phyloP scores from a whole-genome alignment of 23 red algal genomes.

The Pyropia haitanensis region DNA sequence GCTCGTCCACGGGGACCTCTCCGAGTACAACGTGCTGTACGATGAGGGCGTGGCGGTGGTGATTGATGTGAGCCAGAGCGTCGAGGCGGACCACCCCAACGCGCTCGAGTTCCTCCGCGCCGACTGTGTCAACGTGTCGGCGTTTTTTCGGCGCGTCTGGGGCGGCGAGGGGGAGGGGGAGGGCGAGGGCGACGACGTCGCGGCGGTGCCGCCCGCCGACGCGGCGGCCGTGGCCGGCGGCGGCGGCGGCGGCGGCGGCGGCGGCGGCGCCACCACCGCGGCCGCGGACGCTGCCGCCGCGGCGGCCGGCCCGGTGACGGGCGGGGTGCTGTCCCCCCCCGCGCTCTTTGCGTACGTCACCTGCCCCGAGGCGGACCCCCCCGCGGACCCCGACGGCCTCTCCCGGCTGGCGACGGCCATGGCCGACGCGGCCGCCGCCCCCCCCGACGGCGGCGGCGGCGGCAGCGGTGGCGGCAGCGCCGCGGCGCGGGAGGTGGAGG shows the following conservation, averaged over 20 bases:
- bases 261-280: background rate
- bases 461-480: too few species aligned
- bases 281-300: background rate
- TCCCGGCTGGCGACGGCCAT: too few species aligned
- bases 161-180: slow-evolving; percentile 15
- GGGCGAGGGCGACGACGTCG: slow-evolving; percentile 53
- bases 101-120: slow-evolving; percentile 77
- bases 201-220: slow-evolving; percentile 29
- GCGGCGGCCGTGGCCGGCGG: background rate
- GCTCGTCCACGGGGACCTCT: slow-evolving; percentile 92
- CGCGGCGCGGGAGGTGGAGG: too few species aligned
- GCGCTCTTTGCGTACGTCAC: background rate
- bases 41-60: slow-evolving; percentile 47
- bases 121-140: slow-evolving; percentile 80
- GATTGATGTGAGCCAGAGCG: slow-evolving; percentile 93
- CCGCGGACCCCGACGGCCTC: too few species aligned
- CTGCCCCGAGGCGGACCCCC: too few species aligned
- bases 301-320: background rate
- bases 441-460: too few species aligned
- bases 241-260: background rate
- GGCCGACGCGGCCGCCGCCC: too few species aligned
- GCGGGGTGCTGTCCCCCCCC: background rate
- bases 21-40: slow-evolving; percentile 88
- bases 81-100: slow-evolving; percentile 90
- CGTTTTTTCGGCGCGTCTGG: slow-evolving; percentile 51